These are phyloP conservation scores for Narthecium ossifragum DNA, from an alignment of 106 monocot genomes.

Conservation along the genomic window DNA sequence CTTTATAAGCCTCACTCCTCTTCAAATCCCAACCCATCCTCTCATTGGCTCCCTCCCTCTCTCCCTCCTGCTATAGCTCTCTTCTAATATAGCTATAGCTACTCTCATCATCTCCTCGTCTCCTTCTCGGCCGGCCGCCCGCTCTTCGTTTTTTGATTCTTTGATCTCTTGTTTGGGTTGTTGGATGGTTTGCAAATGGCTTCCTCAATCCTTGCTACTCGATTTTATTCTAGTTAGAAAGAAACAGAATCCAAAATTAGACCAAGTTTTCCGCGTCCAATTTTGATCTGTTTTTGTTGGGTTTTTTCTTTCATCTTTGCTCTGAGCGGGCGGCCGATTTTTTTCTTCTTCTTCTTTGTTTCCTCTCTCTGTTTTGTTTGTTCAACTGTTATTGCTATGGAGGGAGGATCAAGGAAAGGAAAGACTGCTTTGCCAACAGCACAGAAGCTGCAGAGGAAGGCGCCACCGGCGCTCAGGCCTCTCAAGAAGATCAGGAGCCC, in stretches of 20 bases:
- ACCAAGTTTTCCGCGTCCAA: neutral
- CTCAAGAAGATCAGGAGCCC: constrained; percentile 21
- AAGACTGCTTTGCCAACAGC: neutral
- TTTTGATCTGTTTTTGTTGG: constrained; percentile 1
- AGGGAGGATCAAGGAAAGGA: constrained; percentile 1
- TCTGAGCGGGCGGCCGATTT: constrained; percentile 1
- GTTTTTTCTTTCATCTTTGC: neutral
- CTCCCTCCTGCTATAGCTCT: too few species aligned
- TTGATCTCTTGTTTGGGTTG: neutral
- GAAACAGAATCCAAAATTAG: neutral
- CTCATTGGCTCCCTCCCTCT: too few species aligned
- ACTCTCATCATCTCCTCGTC: neutral
- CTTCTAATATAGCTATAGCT: too few species aligned
- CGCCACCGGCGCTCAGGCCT: neutral
- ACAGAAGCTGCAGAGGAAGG: neutral
- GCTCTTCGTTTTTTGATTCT: neutral
- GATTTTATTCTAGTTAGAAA: too few species aligned
- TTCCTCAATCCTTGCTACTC: too few species aligned
- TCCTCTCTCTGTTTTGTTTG: neutral
- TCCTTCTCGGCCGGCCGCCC: neutral
- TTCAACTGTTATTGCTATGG: neutral
- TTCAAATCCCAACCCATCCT: too few species aligned
- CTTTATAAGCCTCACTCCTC: neutral
- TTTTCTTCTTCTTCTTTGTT: neutral
- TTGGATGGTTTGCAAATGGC: neutral